phyloP scores from a whole-genome alignment of 441 rosid genomes.

The Theobroma grandiflorum region DNA sequence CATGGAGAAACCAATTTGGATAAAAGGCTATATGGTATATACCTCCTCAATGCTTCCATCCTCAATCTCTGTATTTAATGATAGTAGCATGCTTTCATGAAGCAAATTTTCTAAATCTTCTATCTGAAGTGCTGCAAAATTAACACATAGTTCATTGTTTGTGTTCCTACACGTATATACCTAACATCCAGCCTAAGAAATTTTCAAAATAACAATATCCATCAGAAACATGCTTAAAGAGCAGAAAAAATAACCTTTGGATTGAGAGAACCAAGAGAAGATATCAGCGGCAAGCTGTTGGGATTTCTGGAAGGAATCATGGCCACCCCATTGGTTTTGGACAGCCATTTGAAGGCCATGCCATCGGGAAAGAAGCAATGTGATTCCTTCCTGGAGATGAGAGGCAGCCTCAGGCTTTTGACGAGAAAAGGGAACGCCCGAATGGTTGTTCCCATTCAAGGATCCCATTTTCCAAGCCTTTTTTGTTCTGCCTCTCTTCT shows the following conservation, averaged over 20 bases:
- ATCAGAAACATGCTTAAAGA: neutral
- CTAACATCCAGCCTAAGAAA: neutral
- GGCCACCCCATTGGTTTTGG: slow-evolving; percentile 78
- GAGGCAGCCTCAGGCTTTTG: slow-evolving; percentile 34
- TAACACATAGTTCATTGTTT: neutral
- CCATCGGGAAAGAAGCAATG: slow-evolving; percentile 64
- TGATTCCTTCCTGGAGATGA: slow-evolving; percentile 50
- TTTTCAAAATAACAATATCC: neutral
- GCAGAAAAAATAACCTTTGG: slow-evolving; percentile 41
- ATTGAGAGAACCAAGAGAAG: slow-evolving; percentile 57
- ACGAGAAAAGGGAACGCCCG: neutral
- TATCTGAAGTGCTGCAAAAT: slow-evolving; percentile 45
- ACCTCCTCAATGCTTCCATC: slow-evolving; percentile 93
- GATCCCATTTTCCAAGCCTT: slow-evolving; percentile 28
- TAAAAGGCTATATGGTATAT: neutral
- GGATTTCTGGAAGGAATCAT: slow-evolving; percentile 63
- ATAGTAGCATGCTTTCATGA: slow-evolving; percentile 72
- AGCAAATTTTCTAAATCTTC: slow-evolving; percentile 79
- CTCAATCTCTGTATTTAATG: slow-evolving; percentile 82
- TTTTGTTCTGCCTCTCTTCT: slow-evolving; percentile 17
- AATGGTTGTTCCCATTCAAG: slow-evolving; percentile 12
- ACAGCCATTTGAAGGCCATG: slow-evolving; percentile 82
- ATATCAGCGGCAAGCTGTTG: slow-evolving; percentile 58
- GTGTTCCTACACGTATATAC: neutral
- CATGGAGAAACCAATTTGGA: neutral